Evolutionary conservation across 139 green algal species (phyloP), one percentile per base, ranked within the genome.

Genomic region (Chloropicon primus): DNA sequence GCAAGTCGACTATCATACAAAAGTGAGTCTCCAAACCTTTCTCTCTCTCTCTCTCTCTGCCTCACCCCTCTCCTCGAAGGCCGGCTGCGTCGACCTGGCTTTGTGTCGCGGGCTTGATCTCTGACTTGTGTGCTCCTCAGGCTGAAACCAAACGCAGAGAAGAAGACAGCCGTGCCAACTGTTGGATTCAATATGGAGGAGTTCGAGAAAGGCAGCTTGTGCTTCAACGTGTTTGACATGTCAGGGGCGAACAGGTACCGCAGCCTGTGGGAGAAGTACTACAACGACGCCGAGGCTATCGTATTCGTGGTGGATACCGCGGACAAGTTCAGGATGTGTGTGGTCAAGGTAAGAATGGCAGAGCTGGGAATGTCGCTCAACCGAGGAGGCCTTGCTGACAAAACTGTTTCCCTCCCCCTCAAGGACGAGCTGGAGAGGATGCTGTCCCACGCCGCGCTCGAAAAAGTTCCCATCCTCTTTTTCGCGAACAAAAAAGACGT

Each of bases 191-290:
- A 80, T 22, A 87, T 94, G 21, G 89, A 93, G 0, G 75, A 87
- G 71, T 83, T 94, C 26, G 75, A 82, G 25, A 88, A 86, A 77
- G 87, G 87, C 22, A 74, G 82, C 0, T 53, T 93, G 23, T 87
- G 80, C 0, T 91, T 95, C 78, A 95, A 84, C 25, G 87, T 89
- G n/a, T 93, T 95, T 81, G 90, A 95, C 81, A 95, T 95, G 90
- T 89, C 87, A 26, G 90, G 90, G 5, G 90, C 90, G 17, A 86
- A 89, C 3, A 78, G 86, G 2, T 95, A 95, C 74, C 85, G 90
- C 27, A 86, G 76, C 26, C 80, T 95, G 22, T 95, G 90, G 90
- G 89, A 93, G 81, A 81, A 91, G 79, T 92, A 95, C 79, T 95
- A 91, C 83, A 71, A 78, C 28, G 88, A 94, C 22, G 84, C 88